Conservation (phyloP, 2,329 filamentous ascomycete species). For the Phoma sp. region DNA sequence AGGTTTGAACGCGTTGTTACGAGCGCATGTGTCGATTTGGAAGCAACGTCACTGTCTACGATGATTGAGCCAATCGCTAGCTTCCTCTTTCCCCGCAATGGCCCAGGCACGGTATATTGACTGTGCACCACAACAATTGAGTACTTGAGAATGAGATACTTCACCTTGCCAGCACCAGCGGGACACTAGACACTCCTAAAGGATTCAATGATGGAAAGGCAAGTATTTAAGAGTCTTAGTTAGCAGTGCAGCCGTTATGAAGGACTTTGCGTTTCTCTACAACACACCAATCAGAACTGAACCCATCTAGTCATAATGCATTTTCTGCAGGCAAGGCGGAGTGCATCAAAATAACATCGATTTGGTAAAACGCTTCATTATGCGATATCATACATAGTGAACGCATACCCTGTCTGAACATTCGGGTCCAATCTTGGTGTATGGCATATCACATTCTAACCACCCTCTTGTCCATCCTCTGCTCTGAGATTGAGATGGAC, state of each 20-base stretch:
- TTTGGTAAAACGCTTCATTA: not conserved
- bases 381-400: slow-evolving; percentile 1
- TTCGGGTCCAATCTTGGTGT: not conserved
- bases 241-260: too few relatives aligned
- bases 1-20: too few relatives aligned
- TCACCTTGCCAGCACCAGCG: too few relatives aligned
- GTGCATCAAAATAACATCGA: too few relatives aligned
- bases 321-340: too few relatives aligned
- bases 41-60: slow-evolving; percentile 14
- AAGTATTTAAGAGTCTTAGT: too few relatives aligned
- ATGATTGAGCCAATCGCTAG: not conserved
- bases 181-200: too few relatives aligned
- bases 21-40: not conserved
- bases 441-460: not conserved
- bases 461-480: not conserved
- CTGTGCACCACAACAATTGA: not conserved
- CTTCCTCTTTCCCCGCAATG: slow-evolving; percentile 1
- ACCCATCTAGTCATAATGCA: too few relatives aligned
- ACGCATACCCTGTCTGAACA: not conserved
- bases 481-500: slow-evolving; percentile 17
- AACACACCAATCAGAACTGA: too few relatives aligned
- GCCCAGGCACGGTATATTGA: not conserved
- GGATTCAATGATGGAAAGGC: too few relatives aligned
- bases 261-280: too few relatives aligned
- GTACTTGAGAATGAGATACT: too few relatives aligned